Evolutionary conservation across 192 early-diverging fungal genomes (phyloP), one percentile per base, ranked within the genome.

Genomic region (Obelidium mucronatum): DNA sequence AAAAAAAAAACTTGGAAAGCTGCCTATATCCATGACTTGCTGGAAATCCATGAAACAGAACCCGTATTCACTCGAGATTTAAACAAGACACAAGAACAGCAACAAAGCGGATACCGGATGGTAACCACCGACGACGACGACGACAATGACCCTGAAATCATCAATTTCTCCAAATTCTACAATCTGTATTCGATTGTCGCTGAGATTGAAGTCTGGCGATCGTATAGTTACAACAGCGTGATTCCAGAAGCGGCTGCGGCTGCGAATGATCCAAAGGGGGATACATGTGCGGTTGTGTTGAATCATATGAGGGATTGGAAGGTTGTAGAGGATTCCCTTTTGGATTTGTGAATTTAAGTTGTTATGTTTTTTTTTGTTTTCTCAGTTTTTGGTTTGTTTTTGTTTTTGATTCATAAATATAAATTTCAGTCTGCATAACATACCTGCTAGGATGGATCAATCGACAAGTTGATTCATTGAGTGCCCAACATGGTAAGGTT

Each of bases 121-220:
- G 76, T 39, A 2, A 30, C 76, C 19, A 77, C 67, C 6, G 67
- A 69, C 28, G 65, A 60, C 31, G 54, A 42, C 8, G 65, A 60
- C 31, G 54, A 42, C 8, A 24, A 36, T 42, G 67, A n/a, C 4
- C 24, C 8, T 17, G 67, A 67, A 13, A 51, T 24, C 8, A 67
- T 88, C 64, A 80, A 88, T 64, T 86, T 88, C 48, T 67, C 81
- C n/a, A 85, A 86, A 69, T 86, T 77, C 73, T 86, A 88, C 73
- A 77, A 83, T 74, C 63, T 88, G 75, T 88, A 83, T 71, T 52
- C 79, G 13, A 78, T 84, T 58, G 78, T 75, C 1, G 81, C 84
- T 4, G 87, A 88, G 75, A 73, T 88, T 17, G 87, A 88, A 71
- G 71, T 82, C 34, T 85, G 84, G 79, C 72, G 86, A 33, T 44